Evolutionary conservation across 257 asterid genomes (phyloP).

Genomic region (Ilex asprella): DNA sequence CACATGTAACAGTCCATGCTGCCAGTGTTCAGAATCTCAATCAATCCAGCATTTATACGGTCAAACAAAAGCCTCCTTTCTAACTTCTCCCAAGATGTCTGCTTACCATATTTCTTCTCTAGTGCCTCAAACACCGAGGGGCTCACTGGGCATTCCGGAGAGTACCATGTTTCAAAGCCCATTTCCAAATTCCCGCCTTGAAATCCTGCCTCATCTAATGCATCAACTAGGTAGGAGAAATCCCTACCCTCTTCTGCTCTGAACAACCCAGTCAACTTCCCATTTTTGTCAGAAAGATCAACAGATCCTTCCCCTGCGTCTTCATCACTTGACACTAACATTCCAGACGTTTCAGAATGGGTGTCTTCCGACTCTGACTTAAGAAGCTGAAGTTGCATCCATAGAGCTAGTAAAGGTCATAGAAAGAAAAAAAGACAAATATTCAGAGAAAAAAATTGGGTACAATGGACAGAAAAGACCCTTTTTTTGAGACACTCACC

Average conservation of each 20-base stretch:
- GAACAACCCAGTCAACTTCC: slow-evolving; percentile 30
- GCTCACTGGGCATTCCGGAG: slow-evolving; percentile 40
- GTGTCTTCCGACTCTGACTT: slow-evolving; percentile 40
- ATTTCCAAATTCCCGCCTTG: slow-evolving; percentile 24
- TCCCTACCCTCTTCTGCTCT: slow-evolving; percentile 43
- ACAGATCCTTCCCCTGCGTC: slow-evolving; percentile 27
- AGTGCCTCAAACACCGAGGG: slow-evolving; percentile 42
- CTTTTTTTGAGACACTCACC: slow-evolving; percentile 15
- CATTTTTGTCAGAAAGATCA: slow-evolving; percentile 19
- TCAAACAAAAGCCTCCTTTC: slow-evolving; percentile 67
- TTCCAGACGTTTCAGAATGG: slow-evolving; percentile 55
- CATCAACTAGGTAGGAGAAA: slow-evolving; percentile 68
- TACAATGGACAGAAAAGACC: not conserved
- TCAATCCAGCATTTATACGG: slow-evolving; percentile 45
- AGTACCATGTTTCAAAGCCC: slow-evolving; percentile 36
- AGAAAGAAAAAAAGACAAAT: slow-evolving; percentile 4
- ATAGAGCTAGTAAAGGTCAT: slow-evolving; percentile 35
- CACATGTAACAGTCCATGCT: slow-evolving; percentile 6
- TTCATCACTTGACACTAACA: slow-evolving; percentile 54
- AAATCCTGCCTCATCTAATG: slow-evolving; percentile 54
- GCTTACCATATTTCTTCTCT: slow-evolving; percentile 67
- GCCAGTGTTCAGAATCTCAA: slow-evolving; percentile 25
- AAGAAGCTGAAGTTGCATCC: slow-evolving; percentile 37
- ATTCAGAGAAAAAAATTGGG: not conserved
- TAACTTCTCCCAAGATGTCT: slow-evolving; percentile 48